Base-by-base conservation (phyloP, 306 rosid species). In the Gastrolobium villosum region DNA sequence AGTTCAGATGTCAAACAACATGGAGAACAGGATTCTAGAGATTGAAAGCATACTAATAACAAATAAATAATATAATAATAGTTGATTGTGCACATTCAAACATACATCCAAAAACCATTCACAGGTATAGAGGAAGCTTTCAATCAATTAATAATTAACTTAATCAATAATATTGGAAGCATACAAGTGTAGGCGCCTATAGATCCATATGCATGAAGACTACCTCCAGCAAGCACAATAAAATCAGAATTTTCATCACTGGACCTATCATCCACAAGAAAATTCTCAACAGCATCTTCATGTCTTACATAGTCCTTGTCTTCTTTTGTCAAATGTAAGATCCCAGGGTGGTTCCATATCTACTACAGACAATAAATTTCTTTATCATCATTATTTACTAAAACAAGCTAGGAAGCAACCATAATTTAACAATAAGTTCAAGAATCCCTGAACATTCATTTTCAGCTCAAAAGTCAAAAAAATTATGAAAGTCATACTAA, bases 341-440 rank as follows among this genome's bases (percentile, higher is more conserved):
- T 95, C 79, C 99, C 98, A 26, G 99, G 99, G 86, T 95, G 99
- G 78, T 95, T 95, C 98, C 98, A 93, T 83, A 95, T 95, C 99
- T 95, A 91, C 73, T 65, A 88, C 75, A 74, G 56, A 70, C 81
- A 86, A 82, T 10, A 87, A 75, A 66, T 9, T 14, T n/a, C 44
- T 43, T 60, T 34, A 68, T 68, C 62, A 87, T 48, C 79, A 70
- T 34, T 28, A 50, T 66, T 41, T 48, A 62, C 74, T 5, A 37
- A 10, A 64, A 82, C 13, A 77, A 55, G 62, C 77, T 57, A 70
- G 52, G 81, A 81, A 71, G 63, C 59, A 59, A 64, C 37, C 35
- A 74, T 36, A 70, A 61, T 68, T 52, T 28, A 48, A 15, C 69
- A 70, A 60, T 20, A 61, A 69, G 64, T 31, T 41, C 52, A 53